Conservation (phyloP, 2,329 filamentous ascomycete species). For the Westerdykella sp. region DNA sequence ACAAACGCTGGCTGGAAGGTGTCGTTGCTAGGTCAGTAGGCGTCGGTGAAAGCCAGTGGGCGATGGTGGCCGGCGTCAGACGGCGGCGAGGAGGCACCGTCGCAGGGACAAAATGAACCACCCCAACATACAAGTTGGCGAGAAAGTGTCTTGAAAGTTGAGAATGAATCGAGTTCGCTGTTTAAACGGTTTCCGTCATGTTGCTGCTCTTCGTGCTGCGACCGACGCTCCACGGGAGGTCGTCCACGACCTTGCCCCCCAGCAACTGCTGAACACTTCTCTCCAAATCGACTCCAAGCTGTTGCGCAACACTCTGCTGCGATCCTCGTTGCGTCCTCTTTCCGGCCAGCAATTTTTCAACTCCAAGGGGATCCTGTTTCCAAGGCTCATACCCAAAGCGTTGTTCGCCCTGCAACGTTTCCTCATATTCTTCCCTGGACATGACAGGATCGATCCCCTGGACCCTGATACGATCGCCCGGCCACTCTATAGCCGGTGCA, state of each 20-base stretch:
- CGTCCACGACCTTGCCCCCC: slow-evolving; percentile 13
- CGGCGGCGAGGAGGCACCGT: too few species aligned
- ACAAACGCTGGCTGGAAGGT: too few species aligned
- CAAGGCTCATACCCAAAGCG: slow-evolving; percentile 35
- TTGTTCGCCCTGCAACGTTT: slow-evolving; percentile 34
- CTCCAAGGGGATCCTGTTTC: slow-evolving; percentile 37
- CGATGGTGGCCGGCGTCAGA: too few species aligned
- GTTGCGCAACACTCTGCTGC: slow-evolving; percentile 15
- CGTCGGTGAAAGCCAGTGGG: too few species aligned
- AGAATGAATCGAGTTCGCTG: too few species aligned
- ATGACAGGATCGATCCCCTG: slow-evolving; percentile 44
- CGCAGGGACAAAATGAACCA: too few species aligned
- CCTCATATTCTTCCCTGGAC: slow-evolving; percentile 29
- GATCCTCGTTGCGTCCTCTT: slow-evolving; percentile 41
- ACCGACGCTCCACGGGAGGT: slow-evolving; percentile 22
- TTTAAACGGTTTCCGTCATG: too few species aligned
- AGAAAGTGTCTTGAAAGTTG: too few species aligned
- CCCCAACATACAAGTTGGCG: too few species aligned
- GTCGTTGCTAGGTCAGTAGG: too few species aligned
- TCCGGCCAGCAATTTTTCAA: slow-evolving; percentile 23
- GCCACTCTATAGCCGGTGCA: slow-evolving; percentile 41
- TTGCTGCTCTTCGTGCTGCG: too few species aligned
- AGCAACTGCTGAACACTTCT: slow-evolving; percentile 24
- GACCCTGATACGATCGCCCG: slow-evolving; percentile 35
- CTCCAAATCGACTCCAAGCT: slow-evolving; percentile 22